These are phyloP conservation scores for Xanthoconium stramineum DNA, from an alignment of 768 basidiomycete species.

Conservation along the genomic window DNA sequence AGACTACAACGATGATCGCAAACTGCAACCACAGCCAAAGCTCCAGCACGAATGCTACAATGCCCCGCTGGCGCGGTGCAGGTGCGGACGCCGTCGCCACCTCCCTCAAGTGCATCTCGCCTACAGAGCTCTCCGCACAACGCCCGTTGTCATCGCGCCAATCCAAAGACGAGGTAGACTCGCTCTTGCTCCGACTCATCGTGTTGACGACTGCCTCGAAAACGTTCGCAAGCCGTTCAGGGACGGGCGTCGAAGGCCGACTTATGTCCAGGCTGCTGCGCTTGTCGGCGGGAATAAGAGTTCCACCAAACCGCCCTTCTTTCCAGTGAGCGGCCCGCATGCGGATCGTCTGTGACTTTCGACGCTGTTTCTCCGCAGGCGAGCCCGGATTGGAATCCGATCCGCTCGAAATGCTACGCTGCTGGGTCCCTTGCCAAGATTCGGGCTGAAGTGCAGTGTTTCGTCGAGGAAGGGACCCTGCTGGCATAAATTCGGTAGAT, in stretches of 20 bases:
- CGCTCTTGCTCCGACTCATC: constrained; percentile 26
- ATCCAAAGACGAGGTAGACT: constrained; percentile 8
- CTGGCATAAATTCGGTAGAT: constrained; percentile 1
- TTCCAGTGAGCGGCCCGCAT: constrained; percentile 59
- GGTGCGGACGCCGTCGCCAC: constrained; percentile 11
- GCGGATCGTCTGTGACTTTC: constrained; percentile 50
- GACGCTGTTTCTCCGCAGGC: constrained; percentile 27
- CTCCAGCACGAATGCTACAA: constrained; percentile 56
- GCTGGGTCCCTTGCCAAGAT: constrained; percentile 12
- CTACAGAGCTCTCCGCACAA: not conserved
- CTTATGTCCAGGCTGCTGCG: constrained; percentile 14
- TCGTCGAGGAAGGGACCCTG: constrained; percentile 5
- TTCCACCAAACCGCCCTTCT: constrained; percentile 49
- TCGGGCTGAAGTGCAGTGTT: constrained; percentile 4
- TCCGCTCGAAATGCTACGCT: constrained; percentile 18
- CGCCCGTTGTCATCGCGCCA: constrained; percentile 4
- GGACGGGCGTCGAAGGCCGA: constrained; percentile 34
- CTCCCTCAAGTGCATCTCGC: constrained; percentile 2
- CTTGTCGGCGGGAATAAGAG: constrained; percentile 23
- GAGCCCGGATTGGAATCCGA: constrained; percentile 22
- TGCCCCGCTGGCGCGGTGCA: constrained; percentile 29
- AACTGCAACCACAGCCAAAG: constrained; percentile 88
- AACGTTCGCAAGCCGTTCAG: constrained; percentile 39
- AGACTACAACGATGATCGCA: constrained; percentile 66
- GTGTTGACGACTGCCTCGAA: constrained; percentile 48